Evolutionary conservation across 257 asterid species (phyloP).

Genomic region (Nicotiana sylvestris): DNA sequence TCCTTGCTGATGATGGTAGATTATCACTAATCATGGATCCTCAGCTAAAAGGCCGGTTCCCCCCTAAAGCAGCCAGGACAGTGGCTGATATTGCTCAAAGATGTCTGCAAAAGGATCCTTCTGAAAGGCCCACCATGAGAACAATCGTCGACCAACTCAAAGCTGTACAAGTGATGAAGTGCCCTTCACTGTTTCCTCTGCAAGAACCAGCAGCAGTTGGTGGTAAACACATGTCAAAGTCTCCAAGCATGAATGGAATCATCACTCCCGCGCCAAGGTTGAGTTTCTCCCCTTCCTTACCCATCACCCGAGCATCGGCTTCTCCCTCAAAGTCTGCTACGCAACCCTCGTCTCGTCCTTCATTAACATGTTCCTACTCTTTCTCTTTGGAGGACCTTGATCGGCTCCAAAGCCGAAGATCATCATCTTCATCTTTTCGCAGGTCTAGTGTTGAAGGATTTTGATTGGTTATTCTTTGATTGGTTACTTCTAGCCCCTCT

Average conservation of each 20-base stretch:
- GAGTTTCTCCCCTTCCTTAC: constrained; percentile 49
- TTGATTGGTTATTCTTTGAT: constrained; percentile 37
- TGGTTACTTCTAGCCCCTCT: constrained; percentile 7
- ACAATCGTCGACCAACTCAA: constrained; percentile 68
- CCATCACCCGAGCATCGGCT: constrained; percentile 33
- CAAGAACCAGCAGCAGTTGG: constrained; percentile 72
- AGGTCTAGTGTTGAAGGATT: constrained; percentile 69
- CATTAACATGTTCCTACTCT: constrained; percentile 41
- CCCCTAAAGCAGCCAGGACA: constrained; percentile 73
- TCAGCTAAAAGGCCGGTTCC: constrained; percentile 82
- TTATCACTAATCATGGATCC: constrained; percentile 88
- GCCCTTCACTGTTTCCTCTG: constrained; percentile 71
- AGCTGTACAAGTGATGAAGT: constrained; percentile 71
- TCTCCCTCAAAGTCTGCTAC: constrained; percentile 38
- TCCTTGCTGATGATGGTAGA: constrained; percentile 77
- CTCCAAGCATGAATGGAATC: constrained; percentile 80
- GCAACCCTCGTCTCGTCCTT: constrained; percentile 48
- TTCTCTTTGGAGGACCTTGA: constrained; percentile 49
- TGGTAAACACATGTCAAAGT: constrained; percentile 61
- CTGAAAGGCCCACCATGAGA: constrained; percentile 93
- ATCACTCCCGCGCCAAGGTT: constrained; percentile 42
- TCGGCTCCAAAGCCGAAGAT: constrained; percentile 53
- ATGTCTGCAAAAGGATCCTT: constrained; percentile 80
- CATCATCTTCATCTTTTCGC: constrained; percentile 52
- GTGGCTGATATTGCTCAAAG: constrained; percentile 85